These are phyloP conservation scores for Salisapilia sapeloensis DNA, from an alignment of 352 stramenopile genomes.

Conservation along the genomic window DNA sequence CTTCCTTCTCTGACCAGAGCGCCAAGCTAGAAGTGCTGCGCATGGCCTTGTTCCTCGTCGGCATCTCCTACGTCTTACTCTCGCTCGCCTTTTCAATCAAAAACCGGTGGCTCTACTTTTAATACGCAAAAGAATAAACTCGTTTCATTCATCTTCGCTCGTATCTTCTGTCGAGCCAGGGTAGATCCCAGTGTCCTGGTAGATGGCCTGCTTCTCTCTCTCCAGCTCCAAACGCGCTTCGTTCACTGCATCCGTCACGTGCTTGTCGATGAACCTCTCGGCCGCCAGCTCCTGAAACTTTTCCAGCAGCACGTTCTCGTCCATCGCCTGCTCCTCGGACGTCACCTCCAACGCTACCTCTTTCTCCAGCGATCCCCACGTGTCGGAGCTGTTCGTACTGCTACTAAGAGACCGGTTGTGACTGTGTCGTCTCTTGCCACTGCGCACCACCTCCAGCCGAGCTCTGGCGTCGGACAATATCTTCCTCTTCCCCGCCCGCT, in stretches of 20 bases:
- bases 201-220: conserved; percentile 41
- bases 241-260: conserved; percentile 39
- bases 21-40: conserved; percentile 29
- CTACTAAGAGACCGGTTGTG: no score
- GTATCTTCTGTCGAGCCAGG: conserved; percentile 16
- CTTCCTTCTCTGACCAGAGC: conserved; percentile 9
- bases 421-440: no score
- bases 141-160: no score
- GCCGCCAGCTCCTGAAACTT: conserved; percentile 26
- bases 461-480: conserved; percentile 43
- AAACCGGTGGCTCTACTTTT: conserved; percentile 39
- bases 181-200: conserved; percentile 45
- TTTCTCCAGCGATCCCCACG: not conserved
- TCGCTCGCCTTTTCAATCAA: conserved; percentile 41
- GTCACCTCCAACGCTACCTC: no score
- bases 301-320: conserved; percentile 21
- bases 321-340: conserved; percentile 2
- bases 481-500: conserved; percentile 63
- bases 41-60: conserved; percentile 18
- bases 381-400: no score
- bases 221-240: conserved; percentile 53
- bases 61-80: conserved; percentile 23
- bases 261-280: conserved; percentile 59
- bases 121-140: not conserved
- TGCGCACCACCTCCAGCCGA: conserved; percentile 11